Evolutionary conservation across 306 rosid species (phyloP), one percentile per base, ranked within the genome.

Genomic region (Astragalus glycyphyllos): DNA sequence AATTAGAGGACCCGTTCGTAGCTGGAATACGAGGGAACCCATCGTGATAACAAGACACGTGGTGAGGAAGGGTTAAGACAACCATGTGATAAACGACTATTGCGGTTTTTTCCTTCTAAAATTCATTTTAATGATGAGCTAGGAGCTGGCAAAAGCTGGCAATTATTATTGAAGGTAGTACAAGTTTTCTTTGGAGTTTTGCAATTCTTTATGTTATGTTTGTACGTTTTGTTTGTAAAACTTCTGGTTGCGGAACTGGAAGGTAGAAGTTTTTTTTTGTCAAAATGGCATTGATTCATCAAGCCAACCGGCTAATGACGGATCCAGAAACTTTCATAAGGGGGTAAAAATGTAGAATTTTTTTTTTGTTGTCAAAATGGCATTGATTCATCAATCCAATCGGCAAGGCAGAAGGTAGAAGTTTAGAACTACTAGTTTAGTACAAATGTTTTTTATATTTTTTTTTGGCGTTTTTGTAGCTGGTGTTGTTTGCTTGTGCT

Each of bases 141-240:
- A 9, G 58, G 54, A 77, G 77, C 82, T 81, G 82, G 82, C 66
- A 73, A 68, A 45, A 72, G 82, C 85, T 72, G 82, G 79, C 82
- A 72, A 81, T 51, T 45, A 72, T 75, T 63, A 34, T 23, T 59
- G 51, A 71, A 46, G 45, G 53, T 77, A 17, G 53, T 77, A 17
- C 4, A 12, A 65, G 64, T 57, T 56, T 9, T 3, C 12, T 53
- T 79, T 79, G 65, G 77, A 66, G 45, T 67, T 65, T 14, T 40
- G 51, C 75, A 58, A 58, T 71, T 71, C 54, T 46, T 20, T 20
- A 20, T 20, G 1, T 47, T 56, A 4, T 57, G 11, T 65, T 77
- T 64, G 77, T 71, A 62, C 69, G 29, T n/a, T 76, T 47, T n/a
- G 35, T 1, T 77, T 49, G 29, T 45, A 57, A 56, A 45, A 42